Evolutionary conservation across 352 stramenopile genomes (phyloP), one percentile per base, ranked within the genome.

Genomic region (Phytophthora fragariaefolia): DNA sequence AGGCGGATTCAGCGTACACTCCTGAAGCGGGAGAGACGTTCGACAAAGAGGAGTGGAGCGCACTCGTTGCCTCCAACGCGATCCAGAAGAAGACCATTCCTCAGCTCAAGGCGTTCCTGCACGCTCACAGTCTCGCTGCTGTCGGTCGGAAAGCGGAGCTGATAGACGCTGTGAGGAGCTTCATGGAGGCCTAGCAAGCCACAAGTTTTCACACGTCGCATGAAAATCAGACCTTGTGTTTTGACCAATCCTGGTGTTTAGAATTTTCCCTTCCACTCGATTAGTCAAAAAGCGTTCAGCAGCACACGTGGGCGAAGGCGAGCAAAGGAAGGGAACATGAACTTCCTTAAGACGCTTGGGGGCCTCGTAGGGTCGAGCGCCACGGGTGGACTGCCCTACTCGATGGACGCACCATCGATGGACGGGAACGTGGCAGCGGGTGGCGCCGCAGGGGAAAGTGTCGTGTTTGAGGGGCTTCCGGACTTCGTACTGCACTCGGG

Each of bases 271-370:
- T 67, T 4, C 7, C 20, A 43, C 27, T 51, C 45, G 23, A 34
- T 51, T 50, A 50, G 43, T 6, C 5, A 57, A 71, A 61, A 38
- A 3, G 2, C 18, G n/a, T n/a, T n/a, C n/a, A n/a, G n/a, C n/a
- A n/a, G n/a, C 27, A 43, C 50, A 55, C 36, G 55, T 63, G 45
- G 32, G 26, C 6, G 28, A 18, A 34, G 48, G 17, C 12, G 26
- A 38, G 38, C 9, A 15, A 5, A 8, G 47, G 22, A 13, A 38
- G 26, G 15, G 32, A n/a, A 55, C 23, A 96, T 96, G 88, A 94
- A 96, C 74, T 96, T 96, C 72, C 82, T 96, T 67, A 96, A 96
- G 83, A 90, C 86, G 34, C 78, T 95, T 24, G 86, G 86, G 24
- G 72, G 84, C 32, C 77, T 93, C 40, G 86, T 95, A 66, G 84